Evolutionary conservation across 129 eudicot genomes (phyloP).

Genomic region (Tagetes patula): DNA sequence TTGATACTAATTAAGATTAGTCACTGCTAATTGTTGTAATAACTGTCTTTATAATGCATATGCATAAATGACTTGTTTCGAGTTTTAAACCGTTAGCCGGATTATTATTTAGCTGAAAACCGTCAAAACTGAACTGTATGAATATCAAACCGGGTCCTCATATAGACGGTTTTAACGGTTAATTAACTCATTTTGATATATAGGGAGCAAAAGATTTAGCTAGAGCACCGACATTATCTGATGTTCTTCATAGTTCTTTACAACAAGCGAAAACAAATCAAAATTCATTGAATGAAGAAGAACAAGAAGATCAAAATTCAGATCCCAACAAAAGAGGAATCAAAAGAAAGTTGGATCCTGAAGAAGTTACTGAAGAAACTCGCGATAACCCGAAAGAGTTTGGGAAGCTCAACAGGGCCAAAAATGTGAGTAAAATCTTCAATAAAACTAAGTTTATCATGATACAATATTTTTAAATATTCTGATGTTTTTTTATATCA

Average conservation of each 20-base stretch:
- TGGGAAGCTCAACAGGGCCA: conserved; percentile 71
- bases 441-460: not conserved
- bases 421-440: conserved; percentile 50
- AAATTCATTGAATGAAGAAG: conserved; percentile 2
- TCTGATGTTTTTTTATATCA: not conserved
- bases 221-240: conserved; percentile 75
- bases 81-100: not conserved
- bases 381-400: conserved; percentile 29
- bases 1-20: not conserved
- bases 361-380: conserved; percentile 33
- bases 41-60: no score
- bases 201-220: conserved; percentile 93
- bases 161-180: not conserved
- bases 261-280: conserved; percentile 47
- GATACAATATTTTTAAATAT: not conserved
- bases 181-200: not conserved
- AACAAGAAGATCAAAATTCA: conserved; percentile 29
- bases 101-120: not conserved
- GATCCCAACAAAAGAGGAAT: conserved; percentile 54
- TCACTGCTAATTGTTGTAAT: no score
- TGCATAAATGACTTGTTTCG: not conserved
- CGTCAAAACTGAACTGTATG: not conserved
- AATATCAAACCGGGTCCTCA: not conserved
- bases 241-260: conserved; percentile 57
- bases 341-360: conserved; percentile 58